Conservation (phyloP, 768 basidiomycete species). For the Cubamyces lactineus region DNA sequence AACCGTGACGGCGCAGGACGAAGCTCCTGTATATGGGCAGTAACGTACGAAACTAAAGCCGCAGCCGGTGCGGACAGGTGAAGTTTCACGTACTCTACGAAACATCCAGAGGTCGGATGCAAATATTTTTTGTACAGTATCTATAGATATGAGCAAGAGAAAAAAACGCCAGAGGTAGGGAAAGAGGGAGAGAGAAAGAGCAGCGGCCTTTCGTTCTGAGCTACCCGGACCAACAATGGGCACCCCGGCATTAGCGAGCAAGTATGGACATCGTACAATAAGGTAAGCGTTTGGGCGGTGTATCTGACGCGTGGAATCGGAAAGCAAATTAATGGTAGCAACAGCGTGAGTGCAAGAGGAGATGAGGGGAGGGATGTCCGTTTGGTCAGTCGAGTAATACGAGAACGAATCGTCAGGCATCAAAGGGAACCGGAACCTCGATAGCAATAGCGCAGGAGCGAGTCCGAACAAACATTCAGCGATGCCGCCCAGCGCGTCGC, state of each 20-base stretch:
- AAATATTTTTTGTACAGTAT: no score
- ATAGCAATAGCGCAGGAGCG: constrained; percentile 6
- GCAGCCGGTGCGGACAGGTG: neutral
- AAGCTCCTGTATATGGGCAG: neutral
- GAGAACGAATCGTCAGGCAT: neutral
- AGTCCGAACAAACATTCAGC: neutral
- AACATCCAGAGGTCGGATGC: neutral
- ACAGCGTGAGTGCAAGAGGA: constrained; percentile 1
- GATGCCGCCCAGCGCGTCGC: neutral
- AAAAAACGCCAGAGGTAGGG: no score
- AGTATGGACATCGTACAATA: constrained; percentile 11
- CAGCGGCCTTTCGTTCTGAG: no score
- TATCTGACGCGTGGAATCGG: neutral
- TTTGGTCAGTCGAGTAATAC: neutral
- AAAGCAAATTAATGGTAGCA: constrained; percentile 13
- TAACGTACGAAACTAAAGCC: constrained; percentile 2
- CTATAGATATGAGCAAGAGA: no score
- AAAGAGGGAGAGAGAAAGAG: no score
- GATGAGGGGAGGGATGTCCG: neutral
- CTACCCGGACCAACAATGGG: no score
- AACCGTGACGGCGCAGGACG: no score
- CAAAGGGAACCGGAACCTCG: neutral
- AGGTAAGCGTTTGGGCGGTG: neutral
- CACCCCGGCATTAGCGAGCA: neutral
- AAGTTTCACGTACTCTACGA: constrained; percentile 1